Evolutionary conservation across 768 basidiomycete species (phyloP).

Genomic region (Coprinellus aureogranulatus): DNA sequence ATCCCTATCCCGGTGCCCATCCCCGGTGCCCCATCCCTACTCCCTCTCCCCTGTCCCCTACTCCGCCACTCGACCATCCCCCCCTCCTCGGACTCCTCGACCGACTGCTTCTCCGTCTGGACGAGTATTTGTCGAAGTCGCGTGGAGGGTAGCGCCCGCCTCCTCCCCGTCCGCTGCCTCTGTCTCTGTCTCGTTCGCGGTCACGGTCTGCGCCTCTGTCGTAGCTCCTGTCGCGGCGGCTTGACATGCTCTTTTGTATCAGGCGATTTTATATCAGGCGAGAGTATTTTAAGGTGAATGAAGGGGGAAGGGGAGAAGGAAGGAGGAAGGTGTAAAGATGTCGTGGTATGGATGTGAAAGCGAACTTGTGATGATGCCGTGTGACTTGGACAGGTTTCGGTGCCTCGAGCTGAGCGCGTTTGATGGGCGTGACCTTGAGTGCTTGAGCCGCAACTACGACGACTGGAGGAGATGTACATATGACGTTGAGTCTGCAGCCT

Average conservation of each 20-base stretch:
- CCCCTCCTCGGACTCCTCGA: slow-evolving; percentile 1
- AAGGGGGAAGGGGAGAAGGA: not conserved
- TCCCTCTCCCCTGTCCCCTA: slow-evolving; percentile 25
- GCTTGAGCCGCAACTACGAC: no score
- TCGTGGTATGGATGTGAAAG: not conserved
- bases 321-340: not conserved
- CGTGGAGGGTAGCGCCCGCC: no score
- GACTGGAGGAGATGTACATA: no score
- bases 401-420: not conserved
- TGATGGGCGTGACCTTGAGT: not conserved
- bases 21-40: slow-evolving; percentile 11
- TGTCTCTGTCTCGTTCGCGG: slow-evolving; percentile 30
- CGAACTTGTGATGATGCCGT: not conserved
- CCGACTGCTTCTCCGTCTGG: not conserved
- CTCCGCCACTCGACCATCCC: slow-evolving; percentile 21
- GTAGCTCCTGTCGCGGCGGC: slow-evolving; percentile 56
- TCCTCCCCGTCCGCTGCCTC: slow-evolving; percentile 12
- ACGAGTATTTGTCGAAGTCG: no score
- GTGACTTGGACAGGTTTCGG: not conserved
- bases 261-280: slow-evolving; percentile 28
- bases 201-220: slow-evolving; percentile 19
- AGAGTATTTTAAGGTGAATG: not conserved
- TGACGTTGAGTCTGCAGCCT: no score
- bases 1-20: slow-evolving; percentile 35
- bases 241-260: slow-evolving; percentile 56